Evolutionary conservation across 371 early-diverging fungal species (phyloP).

Genomic region (Mucor sp.): DNA sequence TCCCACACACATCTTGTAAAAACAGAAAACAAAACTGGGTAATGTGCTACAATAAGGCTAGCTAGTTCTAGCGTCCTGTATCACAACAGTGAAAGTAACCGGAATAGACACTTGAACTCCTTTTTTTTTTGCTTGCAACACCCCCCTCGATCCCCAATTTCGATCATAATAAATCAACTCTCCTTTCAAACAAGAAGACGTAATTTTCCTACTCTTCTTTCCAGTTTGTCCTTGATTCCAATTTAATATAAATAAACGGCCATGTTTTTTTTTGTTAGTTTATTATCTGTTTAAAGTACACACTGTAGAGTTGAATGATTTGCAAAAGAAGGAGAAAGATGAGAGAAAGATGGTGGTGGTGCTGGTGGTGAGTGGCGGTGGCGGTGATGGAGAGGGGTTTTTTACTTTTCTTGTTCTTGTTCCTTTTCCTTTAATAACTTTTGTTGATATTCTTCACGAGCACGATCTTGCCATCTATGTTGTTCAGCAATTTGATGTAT

Average conservation of each 20-base stretch:
- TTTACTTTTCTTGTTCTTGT: background rate
- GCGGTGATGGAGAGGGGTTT: background rate
- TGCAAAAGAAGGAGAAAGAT: background rate
- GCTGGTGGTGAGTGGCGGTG: too few species aligned
- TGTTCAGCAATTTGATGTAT: conserved; percentile 84
- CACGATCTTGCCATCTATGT: conserved; percentile 86
- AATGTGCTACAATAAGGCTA: background rate
- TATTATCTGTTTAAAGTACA: background rate
- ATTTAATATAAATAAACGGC: background rate
- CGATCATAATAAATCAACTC: background rate
- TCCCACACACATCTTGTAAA: too few species aligned
- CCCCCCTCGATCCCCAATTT: background rate
- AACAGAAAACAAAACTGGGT: background rate
- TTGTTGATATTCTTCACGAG: conserved; percentile 63
- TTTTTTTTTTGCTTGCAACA: too few species aligned
- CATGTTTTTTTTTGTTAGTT: background rate
- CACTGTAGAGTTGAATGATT: background rate
- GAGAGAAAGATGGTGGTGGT: background rate
- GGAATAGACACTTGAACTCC: background rate
- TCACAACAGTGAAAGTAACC: background rate
- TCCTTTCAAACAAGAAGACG: background rate
- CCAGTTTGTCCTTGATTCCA: background rate
- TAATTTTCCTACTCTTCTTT: background rate
- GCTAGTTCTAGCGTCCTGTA: background rate
- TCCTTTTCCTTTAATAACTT: conserved; percentile 9